Base-by-base conservation (phyloP, 441 rosid species). In the Pelargonium citronellum region DNA sequence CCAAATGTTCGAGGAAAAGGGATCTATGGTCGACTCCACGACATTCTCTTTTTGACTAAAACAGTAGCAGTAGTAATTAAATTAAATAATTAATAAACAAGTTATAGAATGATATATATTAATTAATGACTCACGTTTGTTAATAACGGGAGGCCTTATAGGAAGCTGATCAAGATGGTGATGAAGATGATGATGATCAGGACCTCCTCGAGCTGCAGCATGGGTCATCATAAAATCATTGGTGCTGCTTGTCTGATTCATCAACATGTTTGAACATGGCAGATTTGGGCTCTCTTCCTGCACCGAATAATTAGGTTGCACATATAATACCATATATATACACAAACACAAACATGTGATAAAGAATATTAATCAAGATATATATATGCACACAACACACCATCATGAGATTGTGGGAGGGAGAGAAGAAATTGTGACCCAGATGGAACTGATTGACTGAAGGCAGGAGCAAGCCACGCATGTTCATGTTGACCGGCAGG, bases 391-490 rank as follows among this genome's bases (percentile, higher is more conserved):
- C 24, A 30, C 73, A 80, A 66, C 24, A 30, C 73, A 80, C 86
- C 30, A 27, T 27, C 92, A 88, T 83, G 44, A 87, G 80, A 76
- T 87, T 86, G 72, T 85, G 96, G 66, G 84, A 68, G 7, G 94
- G 81, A 72, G 81, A 79, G 68, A 79, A 89, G 89, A 84, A 87
- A 68, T 87, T 58, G 68, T 87, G 92, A 12, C 91, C 85, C 7
- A 83, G 81, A 63, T 90, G 92, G 72, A 87, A 83, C 85, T 91
- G 96, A 77, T 91, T 91, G 17, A 95, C 72, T 2, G 95, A 72
- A 37, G 96, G 90, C 60, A 88, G 83, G 19, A 87, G 74, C 73
- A 79, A 78, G 71, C 85, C 72, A 17, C 90, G 83, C 90, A 82
- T 89, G 82, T 80, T 89, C 68, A 81, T 57, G 22, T 17, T 57